Base-by-base conservation (phyloP, 2,329 filamentous ascomycete species). In the Lojkania enalia region DNA sequence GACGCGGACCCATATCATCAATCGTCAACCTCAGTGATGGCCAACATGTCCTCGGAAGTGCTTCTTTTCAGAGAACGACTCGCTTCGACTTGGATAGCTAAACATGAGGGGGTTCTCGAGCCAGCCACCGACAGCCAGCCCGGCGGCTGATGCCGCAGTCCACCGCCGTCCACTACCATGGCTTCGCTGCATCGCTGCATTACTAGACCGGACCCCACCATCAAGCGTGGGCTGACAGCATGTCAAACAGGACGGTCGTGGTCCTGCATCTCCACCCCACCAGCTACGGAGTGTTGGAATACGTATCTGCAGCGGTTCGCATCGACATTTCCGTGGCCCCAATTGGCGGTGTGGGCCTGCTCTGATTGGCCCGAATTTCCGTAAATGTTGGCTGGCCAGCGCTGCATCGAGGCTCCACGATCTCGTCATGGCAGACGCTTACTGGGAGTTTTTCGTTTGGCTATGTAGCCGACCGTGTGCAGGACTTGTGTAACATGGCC, bases 331-430 rank as follows among this genome's bases (percentile, higher is more conserved):
- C 35, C 32, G 29, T 52, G 43, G 54, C 49, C 39, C 44, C 51
- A 64, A 67, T 58, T 61, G 52, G 66, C 66, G 66, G 66, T 69
- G 66, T 53, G 55, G 47, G 51, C 55, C 39, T 20, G 20, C 42
- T 51, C 42, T 58, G 40, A 67, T 69, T 69, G 64, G 66, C 33
- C 51, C 38, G 39, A 40, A 49, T 46, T 45, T 44, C 20, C 35
- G 14, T 44, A 54, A 55, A 20, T 36, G 53, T 60, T 43, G 37
- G 55, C 48, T 61, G 48, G 59, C 51, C 52, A 54, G 51, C 52
- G 40, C 52, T 44, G 35, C 54, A 52, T 47, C 44, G 31, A 48
- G 35, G 18, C 18, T 11, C 5, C 18, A 36, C 5, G 9, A 36
- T 21, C 19, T 36, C 33, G 19, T 20, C 19, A 21, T 19, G 7